Base-by-base conservation (phyloP, 495 filamentous ascomycete species). In the Neurospora sp. region DNA sequence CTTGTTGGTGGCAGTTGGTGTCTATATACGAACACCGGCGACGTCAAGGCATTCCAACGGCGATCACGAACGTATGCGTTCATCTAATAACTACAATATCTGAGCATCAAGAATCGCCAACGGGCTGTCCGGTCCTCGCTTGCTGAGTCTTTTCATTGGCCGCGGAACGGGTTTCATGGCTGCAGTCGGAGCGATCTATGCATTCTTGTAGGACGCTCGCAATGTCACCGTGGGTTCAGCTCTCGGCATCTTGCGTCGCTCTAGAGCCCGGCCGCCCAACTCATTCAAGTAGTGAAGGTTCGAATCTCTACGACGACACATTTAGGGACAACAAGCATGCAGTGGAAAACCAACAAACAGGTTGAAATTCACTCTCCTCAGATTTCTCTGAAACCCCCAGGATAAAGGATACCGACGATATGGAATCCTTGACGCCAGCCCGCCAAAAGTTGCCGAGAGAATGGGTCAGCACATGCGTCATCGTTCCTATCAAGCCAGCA, bases 221-320 rank as follows among this genome's bases (percentile, higher is more conserved):
- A 35, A 71, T 74, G 73, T 48, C 39, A 74, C 46, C 46, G n/a
- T 71, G 70, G 73, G 44, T 74, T 74, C 70, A 71, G 73, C 73
- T 74, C 23, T 66, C 27, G 54, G 54, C 54, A 66, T 66, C 54
- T 35, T 35, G 54, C 54, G 31, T 18, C 27, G 54, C 6, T 66
- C 54, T 66, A 66, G 12, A 18, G 27, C 14, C 31, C 23, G 14
- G 27, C 14, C 27, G 27, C 54, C 54, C 54, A 31, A 18, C 12
- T 62, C 14, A 14, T 18, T 35, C 27, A 35, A 62, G 0, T 35
- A 18, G 54, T 35, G 27, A 31, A 31, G 2, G 11, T 59, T 12
- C 48, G 12, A 16, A 31, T 66, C 11, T 59, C 54, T 35, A 35
- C 27, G 7, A 37, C 14, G 23, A 16, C 54, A 23, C 11, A 27